phyloP scores from a whole-genome alignment of 2,329 filamentous ascomycete species.

The Endocalyx cinctus region DNA sequence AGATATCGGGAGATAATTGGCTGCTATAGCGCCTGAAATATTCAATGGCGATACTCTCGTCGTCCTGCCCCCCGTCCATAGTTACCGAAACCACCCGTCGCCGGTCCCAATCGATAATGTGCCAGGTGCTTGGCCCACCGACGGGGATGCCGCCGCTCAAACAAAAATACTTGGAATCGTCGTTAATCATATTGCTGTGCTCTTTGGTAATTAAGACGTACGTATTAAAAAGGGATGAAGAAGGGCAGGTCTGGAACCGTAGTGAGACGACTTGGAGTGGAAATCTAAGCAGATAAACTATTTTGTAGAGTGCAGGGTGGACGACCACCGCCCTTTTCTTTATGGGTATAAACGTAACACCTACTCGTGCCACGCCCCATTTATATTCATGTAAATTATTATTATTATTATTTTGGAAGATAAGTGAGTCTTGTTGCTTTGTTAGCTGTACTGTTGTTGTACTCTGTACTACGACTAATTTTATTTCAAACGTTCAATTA shows the following conservation, averaged over 20 bases:
- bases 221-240: background rate
- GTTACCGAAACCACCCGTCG: conserved; percentile 22
- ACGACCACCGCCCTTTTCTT: too few species aligned
- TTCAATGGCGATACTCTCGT: conserved; percentile 18
- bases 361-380: too few species aligned
- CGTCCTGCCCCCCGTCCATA: conserved; percentile 24
- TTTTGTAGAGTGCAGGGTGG: too few species aligned
- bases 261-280: background rate
- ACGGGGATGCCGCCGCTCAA: conserved; percentile 9
- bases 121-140: conserved; percentile 23
- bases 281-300: too few species aligned
- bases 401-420: too few species aligned
- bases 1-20: conserved; percentile 9
- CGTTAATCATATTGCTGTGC: conserved; percentile 8
- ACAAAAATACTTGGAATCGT: conserved; percentile 10
- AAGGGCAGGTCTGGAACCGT: background rate
- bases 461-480: too few species aligned
- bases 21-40: conserved; percentile 14
- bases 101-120: conserved; percentile 24
- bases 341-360: too few species aligned
- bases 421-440: too few species aligned
- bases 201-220: background rate
- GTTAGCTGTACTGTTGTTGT: too few species aligned
- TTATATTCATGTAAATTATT: too few species aligned
- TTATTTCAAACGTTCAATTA: too few species aligned